These are phyloP conservation scores for Herpetomonas tarakana DNA, from an alignment of 208 protist genomes.

Conservation along the genomic window DNA sequence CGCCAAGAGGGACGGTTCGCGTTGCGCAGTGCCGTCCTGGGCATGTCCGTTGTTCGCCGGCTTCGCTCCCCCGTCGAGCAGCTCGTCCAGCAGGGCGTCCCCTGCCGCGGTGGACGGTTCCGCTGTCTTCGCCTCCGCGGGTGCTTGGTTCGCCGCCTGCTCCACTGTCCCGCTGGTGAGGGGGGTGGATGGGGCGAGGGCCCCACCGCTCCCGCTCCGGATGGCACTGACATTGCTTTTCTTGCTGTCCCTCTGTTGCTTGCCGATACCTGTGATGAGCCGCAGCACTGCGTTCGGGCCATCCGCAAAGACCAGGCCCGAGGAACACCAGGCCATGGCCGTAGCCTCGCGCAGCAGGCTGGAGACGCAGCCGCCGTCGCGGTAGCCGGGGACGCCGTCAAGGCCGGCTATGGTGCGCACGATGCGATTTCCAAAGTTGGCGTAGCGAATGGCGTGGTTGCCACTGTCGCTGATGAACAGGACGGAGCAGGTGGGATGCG, in stretches of 20 bases:
- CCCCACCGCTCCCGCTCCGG: no score
- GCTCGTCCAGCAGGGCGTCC: not conserved
- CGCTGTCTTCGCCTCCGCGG: not conserved
- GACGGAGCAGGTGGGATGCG: conserved; percentile 17
- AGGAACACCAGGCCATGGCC: conserved; percentile 49
- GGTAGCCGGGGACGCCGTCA: conserved; percentile 69
- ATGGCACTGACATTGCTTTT: not conserved
- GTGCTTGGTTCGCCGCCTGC: not conserved
- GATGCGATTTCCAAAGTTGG: conserved; percentile 50
- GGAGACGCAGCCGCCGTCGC: conserved; percentile 53
- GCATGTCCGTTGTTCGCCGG: not conserved
- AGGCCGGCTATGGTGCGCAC: conserved; percentile 75
- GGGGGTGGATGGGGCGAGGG: not conserved
- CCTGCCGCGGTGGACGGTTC: no score
- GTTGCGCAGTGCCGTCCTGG: not conserved
- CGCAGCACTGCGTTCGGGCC: conserved; percentile 57
- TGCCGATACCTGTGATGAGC: conserved; percentile 44
- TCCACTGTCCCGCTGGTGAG: not conserved
- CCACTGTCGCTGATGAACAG: conserved; percentile 82
- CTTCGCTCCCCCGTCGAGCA: not conserved
- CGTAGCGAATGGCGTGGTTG: conserved; percentile 71
- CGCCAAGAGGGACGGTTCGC: not conserved
- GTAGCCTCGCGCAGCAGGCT: conserved; percentile 50
- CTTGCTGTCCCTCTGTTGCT: conserved; percentile 3
- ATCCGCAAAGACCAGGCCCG: conserved; percentile 66